phyloP scores from a whole-genome alignment of 805 yeast genomes.

The Blastobotrys peoriensis region DNA sequence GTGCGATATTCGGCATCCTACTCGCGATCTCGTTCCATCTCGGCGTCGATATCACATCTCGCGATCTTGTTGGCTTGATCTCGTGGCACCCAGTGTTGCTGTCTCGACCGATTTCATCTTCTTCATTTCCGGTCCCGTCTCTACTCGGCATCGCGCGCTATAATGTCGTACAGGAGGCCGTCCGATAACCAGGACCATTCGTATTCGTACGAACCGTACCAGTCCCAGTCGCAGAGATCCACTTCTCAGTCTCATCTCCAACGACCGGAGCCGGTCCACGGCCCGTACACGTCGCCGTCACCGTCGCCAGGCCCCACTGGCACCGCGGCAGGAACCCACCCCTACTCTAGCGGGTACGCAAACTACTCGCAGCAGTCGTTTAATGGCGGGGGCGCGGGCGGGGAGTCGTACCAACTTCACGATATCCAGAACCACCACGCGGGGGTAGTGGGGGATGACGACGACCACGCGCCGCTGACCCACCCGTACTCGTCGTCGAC shows the following conservation, averaged over 20 bases:
- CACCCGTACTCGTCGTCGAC: slow-evolving; percentile 17
- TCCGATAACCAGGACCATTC: not conserved
- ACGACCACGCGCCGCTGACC: slow-evolving; percentile 18
- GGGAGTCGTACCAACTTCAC: slow-evolving; percentile 16
- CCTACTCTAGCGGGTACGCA: not conserved
- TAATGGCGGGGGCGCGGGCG: not conserved
- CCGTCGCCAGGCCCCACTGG: not conserved
- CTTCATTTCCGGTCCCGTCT: no score
- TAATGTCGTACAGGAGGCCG: not conserved
- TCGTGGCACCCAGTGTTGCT: no score
- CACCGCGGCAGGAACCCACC: not conserved
- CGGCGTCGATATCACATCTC: no score
- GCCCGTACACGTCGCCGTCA: not conserved
- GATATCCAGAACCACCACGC: slow-evolving; percentile 15
- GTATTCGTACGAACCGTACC: not conserved
- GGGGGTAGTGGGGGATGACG: slow-evolving; percentile 15
- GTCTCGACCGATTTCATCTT: no score
- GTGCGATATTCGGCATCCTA: no score
- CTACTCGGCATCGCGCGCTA: no score
- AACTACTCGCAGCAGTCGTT: slow-evolving; percentile 2
- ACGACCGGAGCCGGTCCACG: not conserved
- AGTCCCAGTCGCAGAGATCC: not conserved
- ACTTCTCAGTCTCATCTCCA: not conserved
- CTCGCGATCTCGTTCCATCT: no score
- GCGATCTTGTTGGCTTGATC: no score